A percentile compares a stretch with the other conserved stretches of the same genome.
These are phyloP conservation scores for Senna siamea DNA, from an alignment of 306 rosid species.

Conservation along the genomic window DNA sequence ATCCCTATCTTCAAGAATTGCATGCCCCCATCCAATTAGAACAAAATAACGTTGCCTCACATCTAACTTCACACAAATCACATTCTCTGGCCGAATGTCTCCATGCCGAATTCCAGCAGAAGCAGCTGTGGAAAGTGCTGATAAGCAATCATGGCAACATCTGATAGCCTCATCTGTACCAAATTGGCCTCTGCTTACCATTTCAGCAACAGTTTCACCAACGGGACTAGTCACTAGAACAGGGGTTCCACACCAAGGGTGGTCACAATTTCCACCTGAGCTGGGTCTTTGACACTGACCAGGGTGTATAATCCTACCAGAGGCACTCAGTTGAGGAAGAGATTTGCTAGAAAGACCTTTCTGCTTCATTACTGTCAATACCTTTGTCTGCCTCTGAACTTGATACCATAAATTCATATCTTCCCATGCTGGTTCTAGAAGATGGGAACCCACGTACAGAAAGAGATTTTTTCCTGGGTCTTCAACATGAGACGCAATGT, in stretches of 20 bases:
- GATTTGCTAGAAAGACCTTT: slow-evolving; percentile 83
- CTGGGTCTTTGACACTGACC: slow-evolving; percentile 87
- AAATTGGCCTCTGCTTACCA: slow-evolving; percentile 71
- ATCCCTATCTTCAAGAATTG: slow-evolving; percentile 94
- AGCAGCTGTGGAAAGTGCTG: slow-evolving; percentile 84
- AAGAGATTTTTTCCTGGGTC: slow-evolving; percentile 76
- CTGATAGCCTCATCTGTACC: slow-evolving; percentile 76
- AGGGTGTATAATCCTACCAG: slow-evolving; percentile 95
- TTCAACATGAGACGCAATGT: slow-evolving; percentile 77
- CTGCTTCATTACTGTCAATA: slow-evolving; percentile 87
- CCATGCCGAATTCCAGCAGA: slow-evolving; percentile 91
- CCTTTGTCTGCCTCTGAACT: slow-evolving; percentile 97
- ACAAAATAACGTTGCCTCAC: slow-evolving; percentile 69
- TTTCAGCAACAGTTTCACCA: slow-evolving; percentile 82
- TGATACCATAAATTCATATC: slow-evolving; percentile 98
- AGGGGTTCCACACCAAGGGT: slow-evolving; percentile 99
- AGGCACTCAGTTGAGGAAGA: slow-evolving; percentile 83
- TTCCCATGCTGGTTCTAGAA: slow-evolving; percentile 97
- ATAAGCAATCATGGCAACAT: slow-evolving; percentile 95
- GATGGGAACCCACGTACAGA: slow-evolving; percentile 87
- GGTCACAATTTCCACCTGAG: slow-evolving; percentile 88
- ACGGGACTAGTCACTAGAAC: slow-evolving; percentile 87
- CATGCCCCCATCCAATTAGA: slow-evolving; percentile 94
- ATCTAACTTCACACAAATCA: slow-evolving; percentile 69
- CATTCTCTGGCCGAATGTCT: slow-evolving; percentile 90